Evolutionary conservation across 176 grass and related monocot genomes (phyloP), one percentile per base, ranked within the genome.

Genomic region (Guadua angustifolia): DNA sequence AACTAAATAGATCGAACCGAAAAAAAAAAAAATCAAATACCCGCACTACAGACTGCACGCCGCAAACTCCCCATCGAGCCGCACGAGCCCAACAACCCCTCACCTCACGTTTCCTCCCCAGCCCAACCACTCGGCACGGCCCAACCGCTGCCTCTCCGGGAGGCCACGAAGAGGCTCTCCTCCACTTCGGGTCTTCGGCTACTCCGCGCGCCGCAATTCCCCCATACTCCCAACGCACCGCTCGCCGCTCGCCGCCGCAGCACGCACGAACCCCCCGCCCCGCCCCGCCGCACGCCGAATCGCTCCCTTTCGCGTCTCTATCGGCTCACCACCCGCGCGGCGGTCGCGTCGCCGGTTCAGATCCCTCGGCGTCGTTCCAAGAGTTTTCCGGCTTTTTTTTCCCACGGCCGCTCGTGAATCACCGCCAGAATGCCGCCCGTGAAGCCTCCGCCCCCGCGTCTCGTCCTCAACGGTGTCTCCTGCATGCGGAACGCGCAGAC

Each of bases 401-500:
- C 19, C 38, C 56, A 15, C 17, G 5, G 46, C 47, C 14, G 64
- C 64, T 69, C 64, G 46, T 32, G 65, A 19, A 22, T 3, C 7
- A 9, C 51, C 64, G 3, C 79, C 66, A 5, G 36, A 17, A 99
- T 99, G 97, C 84, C 91, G 15, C 88, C 75, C 13, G 4, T 94
- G 18, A 74, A 29, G 22, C 89, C 93, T 4, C 93, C 91, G 40
- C 81, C 75, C 8, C 91, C 97, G 60, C 97, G 93, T 7, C 89
- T 99, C 33, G 84, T 94, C 39, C 72, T 99, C 21, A 88, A 94
- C 84, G 90, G 88, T 66, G 97, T 96, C 9, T 94, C 91, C 14
- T 96, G 97, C 86, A 96, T 99, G 93, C 89, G 97, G 64, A 99
- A 99, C 74, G 93, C 93, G 18, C 93, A 95, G 82, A 88, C 80